Base-by-base conservation (phyloP, 176 grass and related monocot species). In the Cenchrus fungigraminus region DNA sequence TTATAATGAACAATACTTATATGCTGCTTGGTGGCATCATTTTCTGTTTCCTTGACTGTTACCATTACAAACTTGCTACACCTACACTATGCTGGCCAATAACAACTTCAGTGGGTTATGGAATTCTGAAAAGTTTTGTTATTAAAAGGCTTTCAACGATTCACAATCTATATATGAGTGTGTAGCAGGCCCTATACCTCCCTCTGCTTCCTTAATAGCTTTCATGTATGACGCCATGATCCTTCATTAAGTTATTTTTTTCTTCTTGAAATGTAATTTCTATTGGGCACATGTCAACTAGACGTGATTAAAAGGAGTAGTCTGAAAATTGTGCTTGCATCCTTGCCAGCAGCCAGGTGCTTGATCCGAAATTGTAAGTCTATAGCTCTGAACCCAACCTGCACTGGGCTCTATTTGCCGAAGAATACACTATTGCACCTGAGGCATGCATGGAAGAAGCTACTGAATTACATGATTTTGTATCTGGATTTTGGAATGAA, bases 401-500 rank as follows among this genome's bases (percentile, higher is more conserved):
- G 29, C 15, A 2, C 57, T 88, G 55, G 54, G 65, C 9, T 66
- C 15, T 45, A 37, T 66, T 46, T 84, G 15, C 57, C 65, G 34
- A 42, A 28, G 9, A 71, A 51, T 66, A 34, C 15, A 57, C 6
- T 17, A 20, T 8, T 76, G 55, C 56, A 37, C 29, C 45, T 85
- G 44, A 66, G 34, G 10, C 66, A 47, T 79, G 29, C 15, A 81
- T 74, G 0, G 46, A 79, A 63, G 16, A 42, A 61, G 51, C 40
- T 67, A 59, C 79, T 90, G 55, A 67, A 76, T 28, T 51, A 31
- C n/a, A 19, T 19, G 19, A 60, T 75, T 80, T 4, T 75, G n/a
- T 42, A 85, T 11, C 50, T 79, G 37, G 20, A 72, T 65, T 25
- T 51, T 85, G 52, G 13, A 82, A 42, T 65, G 60, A 70, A 62